Percentiles rank a stretch among this genome's conserved stretches.
Evolutionary conservation across 2,329 filamentous ascomycete species (phyloP).

Genomic region (Aureobasidium musti): DNA sequence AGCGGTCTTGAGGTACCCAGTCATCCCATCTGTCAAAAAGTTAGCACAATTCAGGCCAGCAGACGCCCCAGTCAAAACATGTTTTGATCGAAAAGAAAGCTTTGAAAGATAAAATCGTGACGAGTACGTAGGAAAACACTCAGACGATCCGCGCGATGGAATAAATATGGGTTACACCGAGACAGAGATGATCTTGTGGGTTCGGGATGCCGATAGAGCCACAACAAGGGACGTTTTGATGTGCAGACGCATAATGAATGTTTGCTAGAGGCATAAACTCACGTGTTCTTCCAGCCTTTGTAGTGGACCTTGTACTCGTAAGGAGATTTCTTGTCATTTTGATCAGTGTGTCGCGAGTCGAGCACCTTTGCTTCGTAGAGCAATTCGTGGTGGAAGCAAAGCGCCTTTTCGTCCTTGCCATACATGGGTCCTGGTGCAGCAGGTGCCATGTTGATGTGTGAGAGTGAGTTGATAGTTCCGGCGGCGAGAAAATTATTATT

Average conservation of each 20-base stretch:
- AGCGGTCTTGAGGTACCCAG: constrained; percentile 91
- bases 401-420: constrained; percentile 80
- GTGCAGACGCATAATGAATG: neutral
- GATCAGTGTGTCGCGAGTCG: constrained; percentile 67
- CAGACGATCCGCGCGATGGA: neutral
- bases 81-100: neutral
- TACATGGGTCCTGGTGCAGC: constrained; percentile 57
- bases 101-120: neutral
- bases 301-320: constrained; percentile 95
- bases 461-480: no score
- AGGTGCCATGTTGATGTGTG: constrained; percentile 58
- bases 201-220: neutral
- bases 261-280: constrained; percentile 45
- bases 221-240: neutral
- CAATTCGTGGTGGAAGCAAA: constrained; percentile 97
- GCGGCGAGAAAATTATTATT: neutral
- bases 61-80: constrained; percentile 2
- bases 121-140: neutral
- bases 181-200: neutral
- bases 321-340: constrained; percentile 68
- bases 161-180: neutral
- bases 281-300: constrained; percentile 99
- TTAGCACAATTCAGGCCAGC: constrained; percentile 30
- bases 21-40: constrained; percentile 76
- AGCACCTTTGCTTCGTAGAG: constrained; percentile 97